A percentile compares a stretch with the other conserved stretches of the same genome.
phyloP scores from a whole-genome alignment of 176 grass and related monocot genomes.

The Carex parvula region DNA sequence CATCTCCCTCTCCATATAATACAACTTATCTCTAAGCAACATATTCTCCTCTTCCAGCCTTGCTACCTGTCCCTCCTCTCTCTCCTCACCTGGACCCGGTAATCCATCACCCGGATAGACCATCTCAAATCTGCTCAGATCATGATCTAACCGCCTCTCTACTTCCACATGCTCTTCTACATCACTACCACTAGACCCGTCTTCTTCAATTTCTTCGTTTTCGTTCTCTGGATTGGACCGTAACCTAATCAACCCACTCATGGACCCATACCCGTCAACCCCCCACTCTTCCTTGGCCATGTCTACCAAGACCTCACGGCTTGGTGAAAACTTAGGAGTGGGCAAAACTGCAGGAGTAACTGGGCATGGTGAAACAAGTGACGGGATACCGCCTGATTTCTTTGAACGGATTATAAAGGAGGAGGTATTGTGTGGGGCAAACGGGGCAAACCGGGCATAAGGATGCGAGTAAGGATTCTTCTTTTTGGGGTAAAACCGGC shows the following conservation, averaged over 20 bases:
- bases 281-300: constrained; percentile 99
- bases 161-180: constrained; percentile 94
- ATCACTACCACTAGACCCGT: constrained; percentile 82
- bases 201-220: constrained; percentile 41
- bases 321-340: constrained; percentile 75
- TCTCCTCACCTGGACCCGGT: constrained; percentile 15
- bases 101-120: constrained; percentile 45
- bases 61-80: constrained; percentile 35
- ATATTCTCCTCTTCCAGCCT: constrained; percentile 85
- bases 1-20: constrained; percentile 83
- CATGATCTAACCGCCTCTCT: constrained; percentile 92
- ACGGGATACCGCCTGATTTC: constrained; percentile 65
- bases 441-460: constrained; percentile 36
- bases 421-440: constrained; percentile 92
- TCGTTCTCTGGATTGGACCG: constrained; percentile 38
- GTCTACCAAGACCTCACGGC: constrained; percentile 83
- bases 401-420: constrained; percentile 93
- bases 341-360: constrained; percentile 87
- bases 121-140: constrained; percentile 99
- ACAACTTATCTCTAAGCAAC: constrained; percentile 61
- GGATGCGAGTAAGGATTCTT: constrained; percentile 27
- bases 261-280: constrained; percentile 92
- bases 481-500: constrained; percentile 35
- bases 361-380: constrained; percentile 81
- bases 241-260: constrained; percentile 95